Conservation (phyloP, 257 asterid genomes). For the Perilla frutescens region DNA sequence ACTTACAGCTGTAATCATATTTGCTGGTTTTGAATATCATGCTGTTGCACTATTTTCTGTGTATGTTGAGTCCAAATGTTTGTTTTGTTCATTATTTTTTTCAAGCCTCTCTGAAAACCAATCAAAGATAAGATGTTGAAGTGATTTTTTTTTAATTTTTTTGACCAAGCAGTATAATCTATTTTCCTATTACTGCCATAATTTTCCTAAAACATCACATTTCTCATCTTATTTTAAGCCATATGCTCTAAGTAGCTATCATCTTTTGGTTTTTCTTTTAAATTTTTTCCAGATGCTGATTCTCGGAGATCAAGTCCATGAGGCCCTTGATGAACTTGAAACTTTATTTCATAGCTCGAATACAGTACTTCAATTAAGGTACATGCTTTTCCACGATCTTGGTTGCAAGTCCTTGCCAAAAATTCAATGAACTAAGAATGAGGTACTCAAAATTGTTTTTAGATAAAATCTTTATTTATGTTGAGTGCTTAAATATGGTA, state of each 20-base stretch:
- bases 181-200: conserved; percentile 9
- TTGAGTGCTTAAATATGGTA: conserved; percentile 10
- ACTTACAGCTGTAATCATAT: background rate
- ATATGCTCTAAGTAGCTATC: conserved; percentile 25
- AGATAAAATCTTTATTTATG: conserved; percentile 11
- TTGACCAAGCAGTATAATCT: background rate
- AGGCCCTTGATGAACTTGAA: conserved; percentile 77
- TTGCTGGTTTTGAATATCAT: conserved; percentile 11
- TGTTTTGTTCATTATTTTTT: background rate
- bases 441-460: conserved; percentile 1
- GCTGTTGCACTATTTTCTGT: conserved; percentile 20
- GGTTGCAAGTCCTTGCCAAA: conserved; percentile 23
- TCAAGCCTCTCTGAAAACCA: too few relatives aligned
- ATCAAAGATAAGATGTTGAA: too few relatives aligned
- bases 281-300: conserved; percentile 62
- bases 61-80: background rate
- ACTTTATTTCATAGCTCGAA: conserved; percentile 47
- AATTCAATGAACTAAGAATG: background rate
- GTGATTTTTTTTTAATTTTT: too few relatives aligned
- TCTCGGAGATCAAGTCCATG: conserved; percentile 84
- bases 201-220: background rate
- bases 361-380: conserved; percentile 70
- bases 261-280: background rate
- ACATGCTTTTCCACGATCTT: conserved; percentile 26
- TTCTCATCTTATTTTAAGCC: conserved; percentile 19